Base-by-base conservation (phyloP, 805 yeast species). In the Diddensiella transvaalensis region DNA sequence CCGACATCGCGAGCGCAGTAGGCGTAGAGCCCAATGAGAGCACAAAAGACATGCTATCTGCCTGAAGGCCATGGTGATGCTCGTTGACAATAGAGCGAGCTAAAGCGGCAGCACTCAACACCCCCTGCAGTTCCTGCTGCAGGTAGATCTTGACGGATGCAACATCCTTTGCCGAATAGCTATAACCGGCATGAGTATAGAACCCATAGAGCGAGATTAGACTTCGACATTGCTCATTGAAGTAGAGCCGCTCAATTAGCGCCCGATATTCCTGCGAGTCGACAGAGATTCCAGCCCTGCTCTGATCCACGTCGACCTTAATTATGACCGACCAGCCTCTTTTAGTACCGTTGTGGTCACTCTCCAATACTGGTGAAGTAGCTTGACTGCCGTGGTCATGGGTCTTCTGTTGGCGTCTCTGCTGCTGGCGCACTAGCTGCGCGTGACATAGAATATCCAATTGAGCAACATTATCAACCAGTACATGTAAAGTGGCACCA, bases 1-100 rank as follows among this genome's bases (percentile, higher is more conserved):
- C 35, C 19, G 44, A 23, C 77, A 57, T 83, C 0, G 85, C 76
- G 57, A 82, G 85, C 3, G 84, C 80, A 0, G 90, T 84, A 40
- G 91, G 91, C 0, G 91, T 83, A 1, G 93, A 88, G 21, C 93
- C 93, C 22, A 84, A 83, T 0, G 90, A 83, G 2, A 85, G 67
- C 3, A 69, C 70, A 21, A 83, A 64, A 6, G 24, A 17, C 15
- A 23, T 66, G 58, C 84, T 89, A 5, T 38, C 32, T 2, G 74
- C 68, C 21, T n/a, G 17, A 10, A 8, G 18, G 38, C 15, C 38
- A 8, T 13, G 32, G 13, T 13, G 11, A 26, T 26, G 32, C 13
- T 26, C 11, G 32, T 13, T 8, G 11, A 26, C 32, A 13, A 26
- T 26, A 8, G 8, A 8, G 15, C 46, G 11, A 42, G 73, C 72